Percentiles rank a stretch among this genome's conserved stretches.
Evolutionary conservation across 1,284 basidiomycete genomes (phyloP).

Genomic region (Leccinum pachyderme): DNA sequence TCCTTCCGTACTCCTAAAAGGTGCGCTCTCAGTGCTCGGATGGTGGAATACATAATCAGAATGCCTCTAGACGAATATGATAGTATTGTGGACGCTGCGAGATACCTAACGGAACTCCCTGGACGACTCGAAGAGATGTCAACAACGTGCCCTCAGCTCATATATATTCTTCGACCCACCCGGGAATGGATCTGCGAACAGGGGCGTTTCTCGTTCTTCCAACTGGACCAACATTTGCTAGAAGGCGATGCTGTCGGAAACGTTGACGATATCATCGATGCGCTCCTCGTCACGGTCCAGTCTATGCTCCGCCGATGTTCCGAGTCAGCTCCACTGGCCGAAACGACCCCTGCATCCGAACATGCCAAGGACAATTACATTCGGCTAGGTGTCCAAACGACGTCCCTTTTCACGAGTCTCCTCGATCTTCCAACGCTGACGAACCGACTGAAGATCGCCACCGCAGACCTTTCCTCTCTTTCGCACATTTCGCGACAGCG

Average conservation of each 20-base stretch:
- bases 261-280: slow-evolving; percentile 51
- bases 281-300: slow-evolving; percentile 65
- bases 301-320: slow-evolving; percentile 46
- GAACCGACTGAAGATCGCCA: slow-evolving; percentile 34
- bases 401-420: slow-evolving; percentile 39
- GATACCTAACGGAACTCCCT: slow-evolving; percentile 21
- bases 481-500: slow-evolving; percentile 31
- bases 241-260: slow-evolving; percentile 1
- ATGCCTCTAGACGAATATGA: slow-evolving; percentile 26
- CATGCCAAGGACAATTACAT: slow-evolving; percentile 41
- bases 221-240: background rate
- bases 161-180: slow-evolving; percentile 28
- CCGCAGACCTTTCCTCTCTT: slow-evolving; percentile 29
- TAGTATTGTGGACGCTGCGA: slow-evolving; percentile 19
- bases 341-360: slow-evolving; percentile 5
- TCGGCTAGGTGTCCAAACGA: slow-evolving; percentile 37
- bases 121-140: slow-evolving; percentile 29
- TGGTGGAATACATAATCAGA: background rate
- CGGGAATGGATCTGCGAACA: slow-evolving; percentile 33
- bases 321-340: slow-evolving; percentile 14
- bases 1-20: slow-evolving; percentile 32
- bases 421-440: slow-evolving; percentile 45
- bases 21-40: slow-evolving; percentile 20
- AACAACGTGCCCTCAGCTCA: slow-evolving; percentile 28
- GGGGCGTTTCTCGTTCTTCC: slow-evolving; percentile 26